Evolutionary conservation across 148 eudicot species (phyloP).

Genomic region (Vaccinium corymbosum): DNA sequence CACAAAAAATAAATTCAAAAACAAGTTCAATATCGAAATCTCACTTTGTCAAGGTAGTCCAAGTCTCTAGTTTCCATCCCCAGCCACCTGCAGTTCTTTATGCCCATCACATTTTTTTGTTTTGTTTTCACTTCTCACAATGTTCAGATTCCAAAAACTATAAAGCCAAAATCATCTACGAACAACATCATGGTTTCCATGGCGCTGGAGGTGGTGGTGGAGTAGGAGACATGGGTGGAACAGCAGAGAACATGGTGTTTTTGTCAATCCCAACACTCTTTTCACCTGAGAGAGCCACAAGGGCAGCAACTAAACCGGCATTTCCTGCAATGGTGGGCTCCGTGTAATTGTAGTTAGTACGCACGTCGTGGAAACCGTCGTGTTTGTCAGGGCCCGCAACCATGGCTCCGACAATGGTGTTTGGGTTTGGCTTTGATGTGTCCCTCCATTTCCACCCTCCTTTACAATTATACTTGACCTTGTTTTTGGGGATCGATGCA

Average conservation of each 20-base stretch:
- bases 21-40: neutral
- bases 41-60: neutral
- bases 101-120: neutral
- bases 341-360: constrained; percentile 82
- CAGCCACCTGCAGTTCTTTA: neutral
- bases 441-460: constrained; percentile 97
- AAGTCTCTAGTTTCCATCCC: neutral
- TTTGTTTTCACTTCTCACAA: neutral
- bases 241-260: constrained; percentile 86
- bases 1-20: constrained; percentile 7
- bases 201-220: constrained; percentile 95
- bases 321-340: constrained; percentile 93
- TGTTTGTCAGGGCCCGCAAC: constrained; percentile 88
- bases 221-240: constrained; percentile 87
- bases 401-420: constrained; percentile 78
- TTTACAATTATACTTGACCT: constrained; percentile 77
- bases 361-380: constrained; percentile 79
- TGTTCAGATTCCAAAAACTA: neutral
- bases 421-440: constrained; percentile 64
- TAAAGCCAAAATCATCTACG: constrained; percentile 10
- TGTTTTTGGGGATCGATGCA: constrained; percentile 87
- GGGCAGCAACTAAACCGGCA: constrained; percentile 86
- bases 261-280: constrained; percentile 51
- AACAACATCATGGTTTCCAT: constrained; percentile 62
- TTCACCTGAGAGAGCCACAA: constrained; percentile 78